phyloP scores from a whole-genome alignment of 1,284 basidiomycete genomes.

The Pascua guehoae region DNA sequence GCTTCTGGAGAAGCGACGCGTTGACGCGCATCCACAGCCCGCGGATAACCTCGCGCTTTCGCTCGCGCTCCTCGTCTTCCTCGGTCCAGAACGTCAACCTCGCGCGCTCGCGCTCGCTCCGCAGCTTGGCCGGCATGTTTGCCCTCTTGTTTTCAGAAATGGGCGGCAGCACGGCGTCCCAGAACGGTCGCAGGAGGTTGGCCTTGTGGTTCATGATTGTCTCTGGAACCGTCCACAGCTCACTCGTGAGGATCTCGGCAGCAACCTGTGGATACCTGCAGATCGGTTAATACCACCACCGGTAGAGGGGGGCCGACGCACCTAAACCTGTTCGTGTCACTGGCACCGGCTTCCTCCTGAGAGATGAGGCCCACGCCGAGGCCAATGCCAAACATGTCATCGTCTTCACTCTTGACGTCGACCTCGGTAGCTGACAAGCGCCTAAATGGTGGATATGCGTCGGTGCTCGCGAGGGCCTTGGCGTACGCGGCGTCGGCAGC shows the following conservation, averaged over 20 bases:
- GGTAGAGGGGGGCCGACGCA: constrained; percentile 17
- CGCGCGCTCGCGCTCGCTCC: constrained; percentile 40
- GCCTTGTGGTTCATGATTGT: constrained; percentile 68
- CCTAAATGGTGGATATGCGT: constrained; percentile 32
- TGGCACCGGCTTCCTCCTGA: constrained; percentile 19
- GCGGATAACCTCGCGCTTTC: constrained; percentile 52
- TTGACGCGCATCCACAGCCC: constrained; percentile 75
- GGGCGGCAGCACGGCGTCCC: constrained; percentile 74
- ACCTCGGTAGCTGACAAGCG: background rate
- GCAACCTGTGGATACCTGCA: constrained; percentile 82
- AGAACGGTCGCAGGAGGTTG: constrained; percentile 72
- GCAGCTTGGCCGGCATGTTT: constrained; percentile 19
- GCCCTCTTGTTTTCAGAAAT: constrained; percentile 10
- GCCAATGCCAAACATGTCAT: constrained; percentile 16
- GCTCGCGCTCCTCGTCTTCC: constrained; percentile 48
- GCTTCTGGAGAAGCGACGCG: constrained; percentile 77
- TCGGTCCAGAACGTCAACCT: constrained; percentile 36
- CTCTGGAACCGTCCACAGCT: constrained; percentile 91
- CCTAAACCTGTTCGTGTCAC: constrained; percentile 28
- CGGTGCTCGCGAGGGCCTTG: constrained; percentile 23
- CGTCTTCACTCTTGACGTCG: too few relatives aligned
- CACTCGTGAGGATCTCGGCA: constrained; percentile 91
- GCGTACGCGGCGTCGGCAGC: constrained; percentile 29
- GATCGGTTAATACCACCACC: too few relatives aligned
- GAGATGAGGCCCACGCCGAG: constrained; percentile 31